Evolutionary conservation across 2,329 filamentous ascomycete genomes (phyloP).

Genomic region (Elsinoe arachidis): DNA sequence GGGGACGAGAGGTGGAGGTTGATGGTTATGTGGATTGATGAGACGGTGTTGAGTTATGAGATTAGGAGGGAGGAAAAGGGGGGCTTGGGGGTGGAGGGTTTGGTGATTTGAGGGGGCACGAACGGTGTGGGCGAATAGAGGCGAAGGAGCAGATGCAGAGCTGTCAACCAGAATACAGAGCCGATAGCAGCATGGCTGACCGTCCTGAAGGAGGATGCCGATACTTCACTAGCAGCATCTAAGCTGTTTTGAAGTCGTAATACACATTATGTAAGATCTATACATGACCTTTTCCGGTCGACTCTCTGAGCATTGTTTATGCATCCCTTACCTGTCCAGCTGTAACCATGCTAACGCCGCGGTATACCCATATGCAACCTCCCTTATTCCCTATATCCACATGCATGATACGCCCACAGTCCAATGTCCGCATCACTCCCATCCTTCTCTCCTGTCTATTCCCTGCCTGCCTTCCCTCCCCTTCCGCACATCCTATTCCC

Average conservation of each 20-base stretch:
- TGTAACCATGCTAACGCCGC: not conserved
- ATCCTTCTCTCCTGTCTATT: not conserved
- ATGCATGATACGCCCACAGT: not conserved
- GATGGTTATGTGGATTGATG: conserved; percentile 63
- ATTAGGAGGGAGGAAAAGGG: conserved; percentile 32
- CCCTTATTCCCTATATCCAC: not conserved
- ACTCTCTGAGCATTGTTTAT: too few relatives aligned
- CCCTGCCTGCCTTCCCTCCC: not conserved
- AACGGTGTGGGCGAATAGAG: not conserved
- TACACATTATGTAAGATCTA: not conserved
- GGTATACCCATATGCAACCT: not conserved
- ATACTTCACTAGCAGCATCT: not conserved
- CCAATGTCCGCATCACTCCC: not conserved
- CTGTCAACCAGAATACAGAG: too few relatives aligned
- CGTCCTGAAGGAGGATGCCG: too few relatives aligned
- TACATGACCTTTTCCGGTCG: not conserved
- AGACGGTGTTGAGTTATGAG: conserved; percentile 62
- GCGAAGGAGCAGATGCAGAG: too few relatives aligned
- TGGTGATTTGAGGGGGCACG: not conserved
- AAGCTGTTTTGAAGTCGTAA: not conserved
- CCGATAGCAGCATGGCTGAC: too few relatives aligned
- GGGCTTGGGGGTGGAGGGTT: conserved; percentile 15
- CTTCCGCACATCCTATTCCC: not conserved
- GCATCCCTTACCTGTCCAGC: not conserved
- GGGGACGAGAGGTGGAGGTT: conserved; percentile 51